phyloP scores from a whole-genome alignment of 2,329 filamentous ascomycete species.

The Claviceps pazoutovae region DNA sequence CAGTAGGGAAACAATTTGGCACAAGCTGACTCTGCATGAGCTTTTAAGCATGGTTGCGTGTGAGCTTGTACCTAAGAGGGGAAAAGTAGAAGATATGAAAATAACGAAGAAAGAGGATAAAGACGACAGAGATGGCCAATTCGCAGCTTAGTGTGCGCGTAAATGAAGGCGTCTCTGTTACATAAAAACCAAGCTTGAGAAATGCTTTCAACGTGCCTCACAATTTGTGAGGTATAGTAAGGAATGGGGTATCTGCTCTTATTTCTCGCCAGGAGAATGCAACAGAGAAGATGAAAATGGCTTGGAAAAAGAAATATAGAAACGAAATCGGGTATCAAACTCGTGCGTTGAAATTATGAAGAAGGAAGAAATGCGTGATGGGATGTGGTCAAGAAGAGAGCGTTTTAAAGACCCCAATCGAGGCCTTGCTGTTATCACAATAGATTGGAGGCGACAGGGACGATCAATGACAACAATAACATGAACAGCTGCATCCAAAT shows the following conservation, averaged over 20 bases:
- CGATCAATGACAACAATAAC: background rate
- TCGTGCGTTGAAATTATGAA: background rate
- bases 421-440: background rate
- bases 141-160: background rate
- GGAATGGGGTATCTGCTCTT: background rate
- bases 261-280: conserved; percentile 4
- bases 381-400: background rate
- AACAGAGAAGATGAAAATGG: background rate
- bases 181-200: too few relatives aligned
- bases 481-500: conserved; percentile 1
- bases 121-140: background rate
- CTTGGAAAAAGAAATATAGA: background rate
- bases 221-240: background rate
- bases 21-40: background rate
- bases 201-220: too few relatives aligned
- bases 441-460: background rate
- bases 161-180: too few relatives aligned
- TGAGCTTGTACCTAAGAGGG: conserved; percentile 5
- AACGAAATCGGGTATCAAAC: background rate
- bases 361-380: background rate
- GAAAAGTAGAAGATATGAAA: background rate
- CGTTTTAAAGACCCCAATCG: background rate
- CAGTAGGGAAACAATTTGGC: conserved; percentile 13
- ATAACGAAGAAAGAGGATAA: background rate
- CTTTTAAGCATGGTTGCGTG: background rate